Conservation (phyloP, 805 yeast genomes). For the Suhomyces kilbournensis region DNA sequence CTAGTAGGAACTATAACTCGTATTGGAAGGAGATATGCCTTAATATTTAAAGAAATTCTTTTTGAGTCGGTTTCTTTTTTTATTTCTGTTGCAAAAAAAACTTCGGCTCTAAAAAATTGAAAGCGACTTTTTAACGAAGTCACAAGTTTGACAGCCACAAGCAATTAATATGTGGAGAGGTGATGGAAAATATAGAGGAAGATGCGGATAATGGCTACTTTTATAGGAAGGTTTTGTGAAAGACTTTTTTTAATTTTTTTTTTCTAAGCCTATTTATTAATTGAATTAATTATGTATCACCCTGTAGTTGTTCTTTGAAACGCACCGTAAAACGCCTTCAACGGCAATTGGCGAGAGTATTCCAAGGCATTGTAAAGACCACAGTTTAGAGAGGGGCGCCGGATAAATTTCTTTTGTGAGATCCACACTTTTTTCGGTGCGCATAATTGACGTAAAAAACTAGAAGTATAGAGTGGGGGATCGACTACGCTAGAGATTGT, state of each 20-base stretch:
- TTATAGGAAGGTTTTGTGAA: background rate
- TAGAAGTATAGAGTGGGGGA: background rate
- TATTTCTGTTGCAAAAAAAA: background rate
- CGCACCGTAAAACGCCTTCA: background rate
- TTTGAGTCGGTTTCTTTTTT: background rate
- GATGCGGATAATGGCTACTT: background rate
- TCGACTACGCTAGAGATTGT: background rate
- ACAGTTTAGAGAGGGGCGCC: background rate
- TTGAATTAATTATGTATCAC: background rate
- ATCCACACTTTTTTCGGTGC: slow-evolving; percentile 6
- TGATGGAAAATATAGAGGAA: background rate
- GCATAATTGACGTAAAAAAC: background rate
- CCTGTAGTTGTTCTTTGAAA: background rate
- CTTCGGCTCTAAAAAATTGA: background rate
- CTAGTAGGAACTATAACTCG: background rate
- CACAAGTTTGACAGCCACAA: background rate
- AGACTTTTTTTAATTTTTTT: background rate
- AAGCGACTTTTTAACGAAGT: background rate
- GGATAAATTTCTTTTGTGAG: slow-evolving; percentile 3
- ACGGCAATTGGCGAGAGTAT: background rate
- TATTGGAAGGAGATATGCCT: background rate
- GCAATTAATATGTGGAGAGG: background rate
- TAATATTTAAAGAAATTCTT: background rate
- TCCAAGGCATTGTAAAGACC: background rate
- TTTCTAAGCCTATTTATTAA: background rate